Conservation (phyloP, 768 basidiomycete genomes). For the Russula compacta region DNA sequence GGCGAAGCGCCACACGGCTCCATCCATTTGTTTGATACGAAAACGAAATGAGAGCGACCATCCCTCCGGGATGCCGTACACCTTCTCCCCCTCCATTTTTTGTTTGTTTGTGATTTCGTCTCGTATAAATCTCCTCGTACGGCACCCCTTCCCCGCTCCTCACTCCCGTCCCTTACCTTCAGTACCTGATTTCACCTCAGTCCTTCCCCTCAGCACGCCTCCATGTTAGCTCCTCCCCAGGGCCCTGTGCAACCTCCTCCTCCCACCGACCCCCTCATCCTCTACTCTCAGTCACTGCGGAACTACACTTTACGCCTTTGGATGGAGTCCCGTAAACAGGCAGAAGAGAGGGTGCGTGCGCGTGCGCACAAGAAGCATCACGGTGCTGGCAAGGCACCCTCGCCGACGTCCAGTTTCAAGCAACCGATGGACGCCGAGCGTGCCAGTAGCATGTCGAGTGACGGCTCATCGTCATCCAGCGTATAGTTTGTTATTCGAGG, state of each 20-base stretch:
- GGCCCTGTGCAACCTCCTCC: neutral
- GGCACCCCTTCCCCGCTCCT: neutral
- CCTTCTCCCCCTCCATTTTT: neutral
- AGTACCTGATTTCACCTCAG: neutral
- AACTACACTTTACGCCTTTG: slow-evolving; percentile 59
- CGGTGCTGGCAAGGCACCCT: neutral
- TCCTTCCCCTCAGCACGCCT: neutral
- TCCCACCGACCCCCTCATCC: slow-evolving; percentile 26
- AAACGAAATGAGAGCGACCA: neutral
- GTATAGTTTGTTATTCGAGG: neutral
- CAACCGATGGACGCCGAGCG: neutral
- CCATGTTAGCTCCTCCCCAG: slow-evolving; percentile 8
- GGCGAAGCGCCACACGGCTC: slow-evolving; percentile 7
- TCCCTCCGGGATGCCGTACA: slow-evolving; percentile 2
- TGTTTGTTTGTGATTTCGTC: neutral
- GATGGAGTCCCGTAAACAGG: slow-evolving; percentile 53
- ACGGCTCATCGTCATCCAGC: neutral
- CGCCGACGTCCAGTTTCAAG: neutral
- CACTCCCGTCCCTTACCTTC: neutral
- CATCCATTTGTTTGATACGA: neutral
- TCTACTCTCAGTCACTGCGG: slow-evolving; percentile 57
- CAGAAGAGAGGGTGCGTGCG: slow-evolving; percentile 36
- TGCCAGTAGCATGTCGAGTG: neutral
- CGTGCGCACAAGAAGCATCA: slow-evolving; percentile 19
- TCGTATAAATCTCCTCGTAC: slow-evolving; percentile 1